Base-by-base conservation (phyloP, 495 filamentous ascomycete genomes). In the Penicillium antarcticum region DNA sequence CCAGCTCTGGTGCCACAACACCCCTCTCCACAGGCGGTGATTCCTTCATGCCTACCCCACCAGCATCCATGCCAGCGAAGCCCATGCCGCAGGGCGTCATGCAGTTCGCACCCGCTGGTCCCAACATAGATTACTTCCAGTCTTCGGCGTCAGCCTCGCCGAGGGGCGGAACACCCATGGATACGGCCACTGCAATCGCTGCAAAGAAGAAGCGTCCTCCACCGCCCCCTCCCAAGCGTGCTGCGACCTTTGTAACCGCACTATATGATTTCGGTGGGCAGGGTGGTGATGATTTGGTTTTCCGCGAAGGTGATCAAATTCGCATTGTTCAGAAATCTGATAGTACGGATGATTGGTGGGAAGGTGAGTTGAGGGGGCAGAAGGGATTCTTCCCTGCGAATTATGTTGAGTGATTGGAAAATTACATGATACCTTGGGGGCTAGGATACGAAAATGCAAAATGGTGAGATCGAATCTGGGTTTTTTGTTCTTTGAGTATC, bases 291-390 rank as follows among this genome's bases (percentile, higher is more conserved):
- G 92, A 97, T 70, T 66, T 97, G 41, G 79, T 77, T 10, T 97
- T 97, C 68, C 75, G 72, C 9, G 87, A 95, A 68, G 92, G 92
- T 0, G 92, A 96, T 55, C 79, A 80, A 55, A 97, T 97, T 57
- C 83, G 79, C 45, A 85, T 97, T 2, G 63, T 94, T 16, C 87
- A 87, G 74, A 89, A 86, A 75, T 97, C 92, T 2, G 81, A 81
- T 16, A 94, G 87, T 47, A 86, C 82, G 24, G 88, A 96, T 68
- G 92, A 96, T 61, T 97, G 92, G 92, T 97, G 92, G 92, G 84
- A 90, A 48, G 92, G 92, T 14, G 91, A 97, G 68, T 45, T 96
- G 24, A 70, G 77, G 42, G 94, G 92, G 3, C 64, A 71, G 18
- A 79, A 78, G 62, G 92, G 92, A 9, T 85, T 72, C 57, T 97